Evolutionary conservation across 208 protist species (phyloP).

Genomic region (Crithidia sp.): DNA sequence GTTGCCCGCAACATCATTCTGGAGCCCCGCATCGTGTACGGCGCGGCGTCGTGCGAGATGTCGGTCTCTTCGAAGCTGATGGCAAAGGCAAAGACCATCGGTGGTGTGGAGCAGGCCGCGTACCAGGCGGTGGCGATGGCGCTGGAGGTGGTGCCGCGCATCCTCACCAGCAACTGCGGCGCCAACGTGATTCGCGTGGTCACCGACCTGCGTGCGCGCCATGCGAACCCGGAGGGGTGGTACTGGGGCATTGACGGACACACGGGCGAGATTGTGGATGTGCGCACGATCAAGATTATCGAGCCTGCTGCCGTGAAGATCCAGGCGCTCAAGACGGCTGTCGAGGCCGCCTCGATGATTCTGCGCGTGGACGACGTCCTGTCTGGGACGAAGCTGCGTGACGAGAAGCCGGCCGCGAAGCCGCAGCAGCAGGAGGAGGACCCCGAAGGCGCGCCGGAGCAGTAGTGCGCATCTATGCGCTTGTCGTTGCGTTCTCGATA

Average conservation of each 20-base stretch:
- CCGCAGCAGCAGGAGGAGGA: slow-evolving; percentile 64
- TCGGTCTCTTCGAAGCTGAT: slow-evolving; percentile 93
- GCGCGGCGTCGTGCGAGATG: slow-evolving; percentile 99
- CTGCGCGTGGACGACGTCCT: slow-evolving; percentile 99
- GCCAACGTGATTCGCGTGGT: slow-evolving; percentile 97
- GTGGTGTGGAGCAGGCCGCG: slow-evolving; percentile 96
- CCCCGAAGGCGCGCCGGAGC: slow-evolving; percentile 54
- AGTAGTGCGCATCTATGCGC: slow-evolving; percentile 1
- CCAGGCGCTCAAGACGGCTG: slow-evolving; percentile 98
- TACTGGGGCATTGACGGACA: slow-evolving; percentile 98
- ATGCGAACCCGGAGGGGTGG: slow-evolving; percentile 86
- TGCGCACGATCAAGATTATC: slow-evolving; percentile 96
- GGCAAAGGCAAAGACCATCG: slow-evolving; percentile 94
- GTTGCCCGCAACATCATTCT: slow-evolving; percentile 98
- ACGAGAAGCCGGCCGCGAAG: slow-evolving; percentile 65
- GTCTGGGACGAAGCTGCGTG: slow-evolving; percentile 92
- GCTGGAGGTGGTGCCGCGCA: slow-evolving; percentile 97
- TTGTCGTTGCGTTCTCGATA: not conserved
- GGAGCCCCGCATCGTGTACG: slow-evolving; percentile 97
- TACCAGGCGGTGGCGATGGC: slow-evolving; percentile 97
- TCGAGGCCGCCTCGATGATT: slow-evolving; percentile 98
- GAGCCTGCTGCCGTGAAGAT: slow-evolving; percentile 98
- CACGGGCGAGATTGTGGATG: slow-evolving; percentile 96
- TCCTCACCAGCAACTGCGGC: slow-evolving; percentile 99
- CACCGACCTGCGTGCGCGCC: slow-evolving; percentile 98